A percentile compares a stretch with the other conserved stretches of the same genome.
phyloP scores from a whole-genome alignment of 2,329 filamentous ascomycete species.

The Thelonectria olida region DNA sequence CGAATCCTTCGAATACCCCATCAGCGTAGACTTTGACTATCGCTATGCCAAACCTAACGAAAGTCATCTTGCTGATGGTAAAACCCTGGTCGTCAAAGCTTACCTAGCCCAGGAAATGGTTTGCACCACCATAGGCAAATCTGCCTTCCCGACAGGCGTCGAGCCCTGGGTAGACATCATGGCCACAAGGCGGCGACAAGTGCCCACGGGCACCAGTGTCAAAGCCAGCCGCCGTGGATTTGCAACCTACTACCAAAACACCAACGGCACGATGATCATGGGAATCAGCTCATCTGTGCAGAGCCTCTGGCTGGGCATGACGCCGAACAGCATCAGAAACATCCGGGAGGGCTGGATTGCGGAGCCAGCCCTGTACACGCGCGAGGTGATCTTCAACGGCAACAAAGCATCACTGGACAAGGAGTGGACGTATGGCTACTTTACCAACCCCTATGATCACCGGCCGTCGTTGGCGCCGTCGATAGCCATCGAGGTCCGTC shows the following conservation, averaged over 20 bases:
- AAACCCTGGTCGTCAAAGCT: not conserved
- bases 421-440: not conserved
- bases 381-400: not conserved
- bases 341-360: not conserved
- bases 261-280: not conserved
- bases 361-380: not conserved
- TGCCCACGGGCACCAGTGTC: not conserved
- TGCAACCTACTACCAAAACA: not conserved
- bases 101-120: not conserved
- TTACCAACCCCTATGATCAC: not conserved
- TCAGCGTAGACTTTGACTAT: not conserved
- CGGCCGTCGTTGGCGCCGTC: too few relatives aligned
- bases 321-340: not conserved
- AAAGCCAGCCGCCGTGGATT: not conserved
- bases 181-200: not conserved
- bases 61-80: not conserved
- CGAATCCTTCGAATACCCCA: not conserved
- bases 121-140: not conserved
- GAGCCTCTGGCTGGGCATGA: conserved; percentile 1
- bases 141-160: not conserved
- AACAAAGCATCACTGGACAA: not conserved
- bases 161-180: not conserved
- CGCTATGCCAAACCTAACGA: not conserved
- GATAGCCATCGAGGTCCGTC: not conserved
- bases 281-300: not conserved